Percentiles rank a stretch among this genome's conserved stretches.
Conservation (phyloP, 1,139 yeast species). For the Yamadazyma songkhlaensis region DNA sequence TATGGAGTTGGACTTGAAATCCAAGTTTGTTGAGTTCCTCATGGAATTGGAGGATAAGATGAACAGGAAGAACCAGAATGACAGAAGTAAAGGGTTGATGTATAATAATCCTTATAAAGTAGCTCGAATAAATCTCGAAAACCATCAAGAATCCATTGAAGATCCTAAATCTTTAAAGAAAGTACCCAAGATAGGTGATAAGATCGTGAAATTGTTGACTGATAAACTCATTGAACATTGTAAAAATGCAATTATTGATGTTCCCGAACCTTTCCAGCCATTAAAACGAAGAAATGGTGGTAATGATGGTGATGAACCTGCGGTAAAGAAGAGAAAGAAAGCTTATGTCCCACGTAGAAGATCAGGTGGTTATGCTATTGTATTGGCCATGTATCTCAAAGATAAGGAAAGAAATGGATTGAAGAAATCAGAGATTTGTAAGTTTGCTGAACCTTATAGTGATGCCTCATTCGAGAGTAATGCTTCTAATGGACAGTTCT, state of each 20-base stretch:
- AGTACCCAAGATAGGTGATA: slow-evolving; percentile 62
- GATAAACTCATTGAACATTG: slow-evolving; percentile 46
- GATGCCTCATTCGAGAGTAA: slow-evolving; percentile 64
- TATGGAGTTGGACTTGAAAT: slow-evolving; percentile 1
- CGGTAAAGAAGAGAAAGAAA: slow-evolving; percentile 26
- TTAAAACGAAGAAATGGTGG: slow-evolving; percentile 6
- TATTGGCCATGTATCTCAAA: slow-evolving; percentile 57
- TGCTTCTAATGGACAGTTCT: slow-evolving; percentile 58
- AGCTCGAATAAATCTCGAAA: slow-evolving; percentile 1
- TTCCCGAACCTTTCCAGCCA: slow-evolving; percentile 38
- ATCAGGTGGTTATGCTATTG: slow-evolving; percentile 85
- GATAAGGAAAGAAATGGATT: slow-evolving; percentile 53
- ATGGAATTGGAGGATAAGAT: neutral
- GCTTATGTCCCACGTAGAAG: slow-evolving; percentile 73
- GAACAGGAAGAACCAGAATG: neutral
- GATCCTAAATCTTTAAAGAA: slow-evolving; percentile 51
- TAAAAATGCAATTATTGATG: slow-evolving; percentile 30
- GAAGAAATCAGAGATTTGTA: slow-evolving; percentile 57
- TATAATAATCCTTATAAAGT: slow-evolving; percentile 22
- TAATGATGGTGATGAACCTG: slow-evolving; percentile 7
- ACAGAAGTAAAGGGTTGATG: neutral
- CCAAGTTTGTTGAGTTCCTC: neutral
- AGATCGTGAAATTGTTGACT: slow-evolving; percentile 48
- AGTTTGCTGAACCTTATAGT: slow-evolving; percentile 58
- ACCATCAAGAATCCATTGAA: slow-evolving; percentile 21